phyloP scores from a whole-genome alignment of 2,329 filamentous ascomycete species.

The Ceratocystis destructans region DNA sequence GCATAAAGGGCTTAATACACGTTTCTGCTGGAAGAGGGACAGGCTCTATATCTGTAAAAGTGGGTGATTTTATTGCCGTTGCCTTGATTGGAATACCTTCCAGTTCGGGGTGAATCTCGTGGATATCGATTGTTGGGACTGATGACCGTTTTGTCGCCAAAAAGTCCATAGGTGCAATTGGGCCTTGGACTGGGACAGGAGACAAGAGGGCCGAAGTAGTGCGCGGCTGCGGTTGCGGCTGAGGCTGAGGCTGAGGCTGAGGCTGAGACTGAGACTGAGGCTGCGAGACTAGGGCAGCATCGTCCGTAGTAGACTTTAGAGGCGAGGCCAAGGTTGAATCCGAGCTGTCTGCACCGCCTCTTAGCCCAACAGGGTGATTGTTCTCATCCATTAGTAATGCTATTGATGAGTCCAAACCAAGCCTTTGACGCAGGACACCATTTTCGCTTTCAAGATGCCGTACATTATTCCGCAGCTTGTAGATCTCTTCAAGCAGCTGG shows the following conservation, averaged over 20 bases:
- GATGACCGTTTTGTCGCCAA: slow-evolving; percentile 24
- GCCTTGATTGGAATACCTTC: slow-evolving; percentile 46
- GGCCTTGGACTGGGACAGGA: slow-evolving; percentile 13
- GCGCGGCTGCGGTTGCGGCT: neutral
- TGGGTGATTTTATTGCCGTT: slow-evolving; percentile 38
- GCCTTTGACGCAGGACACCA: slow-evolving; percentile 22
- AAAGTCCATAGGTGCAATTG: slow-evolving; percentile 26
- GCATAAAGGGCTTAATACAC: neutral
- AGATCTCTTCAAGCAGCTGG: slow-evolving; percentile 30
- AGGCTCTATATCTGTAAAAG: slow-evolving; percentile 32
- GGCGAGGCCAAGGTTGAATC: slow-evolving; percentile 20
- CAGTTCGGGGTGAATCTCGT: slow-evolving; percentile 43
- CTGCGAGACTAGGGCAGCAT: neutral
- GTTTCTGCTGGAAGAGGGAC: neutral
- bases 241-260: slow-evolving; percentile 2
- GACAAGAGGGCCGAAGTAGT: slow-evolving; percentile 5
- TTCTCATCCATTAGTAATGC: neutral
- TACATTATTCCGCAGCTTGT: slow-evolving; percentile 30
- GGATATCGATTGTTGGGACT: slow-evolving; percentile 41
- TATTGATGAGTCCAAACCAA: neutral
- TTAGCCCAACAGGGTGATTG: neutral
- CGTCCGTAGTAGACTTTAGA: slow-evolving; percentile 18
- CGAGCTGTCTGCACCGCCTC: slow-evolving; percentile 17
- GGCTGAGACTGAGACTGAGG: neutral
- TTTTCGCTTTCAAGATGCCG: slow-evolving; percentile 29